Percentiles rank a stretch among this genome's conserved stretches.
Conservation (phyloP, 495 filamentous ascomycete genomes). For the Cenococcum geophilum region DNA sequence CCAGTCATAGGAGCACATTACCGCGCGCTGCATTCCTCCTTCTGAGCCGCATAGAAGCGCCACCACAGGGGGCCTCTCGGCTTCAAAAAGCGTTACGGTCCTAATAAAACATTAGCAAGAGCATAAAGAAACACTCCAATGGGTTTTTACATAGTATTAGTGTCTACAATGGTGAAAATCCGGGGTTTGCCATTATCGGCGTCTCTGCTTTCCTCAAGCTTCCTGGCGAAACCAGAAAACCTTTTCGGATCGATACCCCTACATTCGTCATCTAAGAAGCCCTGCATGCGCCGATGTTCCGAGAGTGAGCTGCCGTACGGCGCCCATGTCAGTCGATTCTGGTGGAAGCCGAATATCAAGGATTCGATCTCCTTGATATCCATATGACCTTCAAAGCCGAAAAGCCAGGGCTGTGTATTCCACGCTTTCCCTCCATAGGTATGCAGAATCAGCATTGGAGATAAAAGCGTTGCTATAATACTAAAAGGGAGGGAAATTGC, state of each 20-base stretch:
- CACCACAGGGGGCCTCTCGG: constrained; percentile 37
- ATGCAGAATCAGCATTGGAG: too few relatives aligned
- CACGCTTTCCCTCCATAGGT: constrained; percentile 27
- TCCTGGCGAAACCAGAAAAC: too few relatives aligned
- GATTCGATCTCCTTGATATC: constrained; percentile 31
- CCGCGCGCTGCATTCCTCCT: constrained; percentile 42
- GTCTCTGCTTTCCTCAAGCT: too few relatives aligned
- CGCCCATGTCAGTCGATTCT: constrained; percentile 31
- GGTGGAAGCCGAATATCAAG: constrained; percentile 32
- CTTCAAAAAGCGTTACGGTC: constrained; percentile 39
- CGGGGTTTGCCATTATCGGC: too few relatives aligned
- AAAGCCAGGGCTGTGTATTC: constrained; percentile 36
- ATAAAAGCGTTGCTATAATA: too few relatives aligned
- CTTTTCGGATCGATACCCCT: too few relatives aligned
- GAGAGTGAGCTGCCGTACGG: constrained; percentile 30
- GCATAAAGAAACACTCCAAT: too few relatives aligned
- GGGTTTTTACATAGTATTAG: constrained; percentile 18
- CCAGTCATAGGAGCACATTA: constrained; percentile 36
- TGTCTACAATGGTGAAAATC: constrained; percentile 34
- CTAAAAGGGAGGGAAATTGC: too few relatives aligned
- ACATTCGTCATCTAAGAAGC: too few relatives aligned
- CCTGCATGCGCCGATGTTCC: too few relatives aligned
- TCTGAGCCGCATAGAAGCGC: constrained; percentile 38
- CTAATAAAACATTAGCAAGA: too few relatives aligned
- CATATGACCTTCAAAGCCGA: constrained; percentile 39